Percentiles rank a stretch among this genome's conserved stretches.
phyloP scores from a whole-genome alignment of 225 moss, liverwort and hornwort species.

The Bryoerythrophyllum caledonicum region DNA sequence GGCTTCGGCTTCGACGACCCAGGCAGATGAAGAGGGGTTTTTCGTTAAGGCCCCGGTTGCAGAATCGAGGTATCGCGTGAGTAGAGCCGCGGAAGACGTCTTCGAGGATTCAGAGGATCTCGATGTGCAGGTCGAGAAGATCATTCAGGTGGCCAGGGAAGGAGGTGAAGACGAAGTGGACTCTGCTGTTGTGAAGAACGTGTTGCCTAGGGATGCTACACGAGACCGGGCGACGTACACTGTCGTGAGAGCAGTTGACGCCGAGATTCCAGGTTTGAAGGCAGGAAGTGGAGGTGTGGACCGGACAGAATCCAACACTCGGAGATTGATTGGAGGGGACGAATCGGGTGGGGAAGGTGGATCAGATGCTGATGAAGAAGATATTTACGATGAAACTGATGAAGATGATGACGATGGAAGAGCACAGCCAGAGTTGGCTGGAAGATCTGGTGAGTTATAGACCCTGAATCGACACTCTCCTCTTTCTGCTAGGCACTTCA shows the following conservation, averaged over 20 bases:
- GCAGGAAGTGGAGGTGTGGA: slow-evolving; percentile 23
- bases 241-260: slow-evolving; percentile 32
- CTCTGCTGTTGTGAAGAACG: slow-evolving; percentile 14
- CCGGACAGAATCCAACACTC: slow-evolving; percentile 29
- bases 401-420: slow-evolving; percentile 51
- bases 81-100: slow-evolving; percentile 23
- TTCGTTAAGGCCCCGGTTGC: slow-evolving; percentile 12
- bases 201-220: slow-evolving; percentile 33
- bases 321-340: slow-evolving; percentile 14
- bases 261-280: slow-evolving; percentile 23
- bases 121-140: slow-evolving; percentile 28
- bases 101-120: slow-evolving; percentile 45
- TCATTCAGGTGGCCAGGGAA: slow-evolving; percentile 19
- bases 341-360: slow-evolving; percentile 31
- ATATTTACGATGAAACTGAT: slow-evolving; percentile 35
- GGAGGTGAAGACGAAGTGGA: slow-evolving; percentile 16
- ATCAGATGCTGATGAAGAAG: slow-evolving; percentile 48
- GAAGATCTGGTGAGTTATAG: slow-evolving; percentile 36
- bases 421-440: slow-evolving; percentile 28
- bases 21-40: slow-evolving; percentile 19
- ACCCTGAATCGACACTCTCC: neutral
- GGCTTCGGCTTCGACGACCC: slow-evolving; percentile 19
- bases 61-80: slow-evolving; percentile 24
- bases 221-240: slow-evolving; percentile 32
- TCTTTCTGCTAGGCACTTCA: neutral